These are phyloP conservation scores for Penicillium vulpinum DNA, from an alignment of 2,329 filamentous ascomycete genomes.

Conservation along the genomic window DNA sequence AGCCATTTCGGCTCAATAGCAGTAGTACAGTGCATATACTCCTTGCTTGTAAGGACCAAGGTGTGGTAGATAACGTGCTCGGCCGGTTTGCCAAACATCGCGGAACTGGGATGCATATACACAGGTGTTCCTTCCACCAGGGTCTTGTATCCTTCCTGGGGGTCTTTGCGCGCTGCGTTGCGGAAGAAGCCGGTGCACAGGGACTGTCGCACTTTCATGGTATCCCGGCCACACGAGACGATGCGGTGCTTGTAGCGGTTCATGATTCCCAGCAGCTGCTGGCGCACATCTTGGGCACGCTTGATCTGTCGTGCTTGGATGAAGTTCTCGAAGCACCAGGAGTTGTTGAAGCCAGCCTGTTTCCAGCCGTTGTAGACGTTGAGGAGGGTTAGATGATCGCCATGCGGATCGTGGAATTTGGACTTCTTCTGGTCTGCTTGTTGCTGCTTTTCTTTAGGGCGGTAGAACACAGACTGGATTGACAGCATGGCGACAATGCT, in stretches of 20 bases:
- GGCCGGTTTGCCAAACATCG: conserved; percentile 90
- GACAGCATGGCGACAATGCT: conserved; percentile 95
- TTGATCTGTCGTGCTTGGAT: conserved; percentile 89
- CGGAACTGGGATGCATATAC: conserved; percentile 87
- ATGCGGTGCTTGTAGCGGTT: conserved; percentile 82
- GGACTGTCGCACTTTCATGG: conserved; percentile 81
- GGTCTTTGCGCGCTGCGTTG: conserved; percentile 91
- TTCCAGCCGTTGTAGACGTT: conserved; percentile 99
- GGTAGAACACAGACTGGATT: conserved; percentile 83
- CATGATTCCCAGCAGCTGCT: conserved; percentile 93
- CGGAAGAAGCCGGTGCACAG: conserved; percentile 95
- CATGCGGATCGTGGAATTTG: conserved; percentile 93
- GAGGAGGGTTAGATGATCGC: conserved; percentile 89
- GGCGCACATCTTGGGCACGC: conserved; percentile 85
- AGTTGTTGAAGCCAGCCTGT: conserved; percentile 72
- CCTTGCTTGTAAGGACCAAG: conserved; percentile 63
- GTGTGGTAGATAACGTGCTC: conserved; percentile 93
- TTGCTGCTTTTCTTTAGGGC: conserved; percentile 94
- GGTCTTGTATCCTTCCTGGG: conserved; percentile 96
- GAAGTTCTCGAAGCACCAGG: conserved; percentile 98
- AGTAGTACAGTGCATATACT: conserved; percentile 97
- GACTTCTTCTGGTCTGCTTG: conserved; percentile 97
- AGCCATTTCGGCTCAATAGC: conserved; percentile 92
- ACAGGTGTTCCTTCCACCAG: conserved; percentile 93
- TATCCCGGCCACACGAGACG: conserved; percentile 82